Conservation (phyloP, 208 protist species). For the Leishmania lainsoni region DNA sequence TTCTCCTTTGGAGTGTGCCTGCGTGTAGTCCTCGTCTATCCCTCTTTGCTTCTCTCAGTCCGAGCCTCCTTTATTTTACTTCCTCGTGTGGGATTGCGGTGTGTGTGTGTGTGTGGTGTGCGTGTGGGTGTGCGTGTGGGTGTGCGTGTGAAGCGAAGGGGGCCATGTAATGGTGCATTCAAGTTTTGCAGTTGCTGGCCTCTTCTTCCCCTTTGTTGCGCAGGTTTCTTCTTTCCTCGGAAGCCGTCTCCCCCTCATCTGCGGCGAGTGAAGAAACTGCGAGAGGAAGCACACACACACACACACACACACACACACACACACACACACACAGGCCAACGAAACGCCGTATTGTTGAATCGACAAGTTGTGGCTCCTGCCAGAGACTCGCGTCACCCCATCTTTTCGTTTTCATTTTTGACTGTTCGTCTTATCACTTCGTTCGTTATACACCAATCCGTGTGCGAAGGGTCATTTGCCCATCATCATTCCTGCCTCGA, state of each 20-base stretch:
- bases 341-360: background rate
- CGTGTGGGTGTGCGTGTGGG: background rate
- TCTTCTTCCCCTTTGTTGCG: background rate
- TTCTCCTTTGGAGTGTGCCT: conserved; percentile 20
- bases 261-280: background rate
- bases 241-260: background rate
- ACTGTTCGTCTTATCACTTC: background rate
- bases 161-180: background rate
- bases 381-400: background rate
- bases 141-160: background rate
- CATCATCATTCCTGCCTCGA: background rate
- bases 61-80: background rate
- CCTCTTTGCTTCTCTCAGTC: background rate
- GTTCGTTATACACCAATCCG: background rate
- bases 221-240: background rate
- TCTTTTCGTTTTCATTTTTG: background rate
- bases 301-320: background rate
- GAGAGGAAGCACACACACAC: background rate
- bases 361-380: background rate
- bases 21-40: conserved; percentile 16
- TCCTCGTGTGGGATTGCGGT: background rate
- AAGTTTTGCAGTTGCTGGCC: background rate
- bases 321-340: background rate
- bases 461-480: background rate
- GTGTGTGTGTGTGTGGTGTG: background rate